Evolutionary conservation across 192 early-diverging fungal species (phyloP), one percentile per base, ranked within the genome.

Genomic region (Pilaira anomala): DNA sequence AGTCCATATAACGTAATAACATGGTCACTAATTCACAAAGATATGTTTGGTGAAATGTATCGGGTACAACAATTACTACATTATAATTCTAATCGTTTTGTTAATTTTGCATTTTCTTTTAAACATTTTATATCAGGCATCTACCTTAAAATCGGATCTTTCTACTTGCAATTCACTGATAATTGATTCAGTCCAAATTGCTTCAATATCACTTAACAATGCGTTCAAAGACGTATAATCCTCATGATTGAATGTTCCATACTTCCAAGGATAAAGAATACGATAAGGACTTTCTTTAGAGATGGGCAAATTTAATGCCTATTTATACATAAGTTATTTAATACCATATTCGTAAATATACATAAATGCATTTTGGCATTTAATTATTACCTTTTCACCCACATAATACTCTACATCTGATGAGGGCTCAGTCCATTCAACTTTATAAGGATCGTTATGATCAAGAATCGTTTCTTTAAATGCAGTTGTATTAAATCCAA

Each of bases 371-470:
- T n/a, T n/a, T n/a, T n/a, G n/a, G n/a, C n/a, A n/a, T n/a, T n/a
- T n/a, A 3, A 48, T 59, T 11, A 30, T 44, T 54, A 88, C 86
- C 83, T 87, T 89, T 50, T 83, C 73, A 28, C 87, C 88, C 28
- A 84, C 71, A 60, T 78, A 76, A 60, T 72, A 74, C 13, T 60
- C 56, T 45, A 49, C 57, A 29, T 22, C 30, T 3, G 86, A 80
- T 12, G 54, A 79, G n/a, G 70, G 59, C 0, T 85, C 66, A 0
- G 87, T 86, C 93, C 93, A 96, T 40, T 96, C 94, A 18, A 94
- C 85, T 55, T 88, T 86, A 69, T 90, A 92, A 6, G 93, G 93
- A 63, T 96, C 94, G 67, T 96, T 96, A 66, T 94, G 91, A 71
- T 94, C 92, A 19, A 83, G 76, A 71, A 95, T 93, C 0, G 62